Conservation (phyloP, 176 grass and related monocot genomes). For the Zoysia pacifica region DNA sequence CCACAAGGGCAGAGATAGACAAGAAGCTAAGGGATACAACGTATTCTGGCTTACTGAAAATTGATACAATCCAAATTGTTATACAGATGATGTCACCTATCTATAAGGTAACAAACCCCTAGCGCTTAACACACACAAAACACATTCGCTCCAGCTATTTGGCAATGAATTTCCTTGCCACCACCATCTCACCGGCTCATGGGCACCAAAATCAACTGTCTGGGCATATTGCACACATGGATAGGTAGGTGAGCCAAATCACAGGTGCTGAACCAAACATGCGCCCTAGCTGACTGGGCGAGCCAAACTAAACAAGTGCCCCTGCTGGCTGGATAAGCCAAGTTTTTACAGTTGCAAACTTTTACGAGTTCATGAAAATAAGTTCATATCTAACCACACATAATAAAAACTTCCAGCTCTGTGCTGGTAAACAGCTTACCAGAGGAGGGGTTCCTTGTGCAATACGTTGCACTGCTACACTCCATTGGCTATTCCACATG, state of each 20-base stretch:
- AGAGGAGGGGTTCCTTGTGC: conserved; percentile 91
- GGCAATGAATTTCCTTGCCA: not conserved
- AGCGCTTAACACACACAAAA: not conserved
- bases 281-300: not conserved
- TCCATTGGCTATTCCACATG: conserved; percentile 92
- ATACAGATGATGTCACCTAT: not conserved
- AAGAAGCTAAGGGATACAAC: not conserved
- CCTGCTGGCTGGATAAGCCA: not conserved
- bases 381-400: conserved; percentile 25
- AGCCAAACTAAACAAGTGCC: not conserved
- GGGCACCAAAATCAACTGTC: not conserved
- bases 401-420: conserved; percentile 22
- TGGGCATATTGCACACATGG: no score
- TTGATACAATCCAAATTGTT: not conserved
- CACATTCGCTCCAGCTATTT: not conserved
- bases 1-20: not conserved
- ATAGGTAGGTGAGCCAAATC: not conserved
- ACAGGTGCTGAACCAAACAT: not conserved
- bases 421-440: conserved; percentile 53
- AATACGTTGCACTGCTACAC: conserved; percentile 79
- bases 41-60: not conserved
- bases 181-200: not conserved
- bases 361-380: conserved; percentile 18
- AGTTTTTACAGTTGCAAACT: not conserved
- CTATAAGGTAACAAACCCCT: not conserved